phyloP scores from a whole-genome alignment of 2,329 filamentous ascomycete species.

The Paramyrothecium sp. region DNA sequence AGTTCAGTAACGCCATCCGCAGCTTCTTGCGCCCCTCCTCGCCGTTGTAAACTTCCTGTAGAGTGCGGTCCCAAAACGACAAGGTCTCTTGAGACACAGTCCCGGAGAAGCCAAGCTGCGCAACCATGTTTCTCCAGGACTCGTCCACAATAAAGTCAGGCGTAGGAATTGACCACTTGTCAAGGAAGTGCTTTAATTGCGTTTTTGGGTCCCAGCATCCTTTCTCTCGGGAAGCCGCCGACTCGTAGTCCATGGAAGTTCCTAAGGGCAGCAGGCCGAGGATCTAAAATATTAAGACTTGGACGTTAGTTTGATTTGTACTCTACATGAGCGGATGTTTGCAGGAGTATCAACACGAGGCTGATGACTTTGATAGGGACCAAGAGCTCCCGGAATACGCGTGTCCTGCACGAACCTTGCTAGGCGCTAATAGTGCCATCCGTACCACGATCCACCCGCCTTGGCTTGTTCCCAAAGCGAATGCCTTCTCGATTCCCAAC shows the following conservation, averaged over 20 bases:
- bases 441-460: constrained; percentile 50
- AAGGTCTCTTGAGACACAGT: constrained; percentile 32
- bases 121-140: constrained; percentile 43
- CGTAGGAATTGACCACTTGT: constrained; percentile 41
- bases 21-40: constrained; percentile 49
- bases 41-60: constrained; percentile 45
- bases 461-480: constrained; percentile 49
- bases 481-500: constrained; percentile 45
- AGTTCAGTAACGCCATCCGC: constrained; percentile 40
- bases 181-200: constrained; percentile 38
- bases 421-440: constrained; percentile 50
- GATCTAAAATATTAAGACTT: constrained; percentile 30
- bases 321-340: too few species aligned
- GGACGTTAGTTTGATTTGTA: constrained; percentile 9
- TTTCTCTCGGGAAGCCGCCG: constrained; percentile 38
- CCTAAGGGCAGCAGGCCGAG: constrained; percentile 46
- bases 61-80: constrained; percentile 43
- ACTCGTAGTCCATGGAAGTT: constrained; percentile 54
- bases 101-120: constrained; percentile 43
- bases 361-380: too few species aligned
- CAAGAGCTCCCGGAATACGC: background rate
- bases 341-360: too few species aligned
- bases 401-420: constrained; percentile 32
- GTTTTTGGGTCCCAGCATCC: constrained; percentile 50
- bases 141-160: constrained; percentile 47